Base-by-base conservation (phyloP, 768 basidiomycete species). In the Baorangia bicolor region DNA sequence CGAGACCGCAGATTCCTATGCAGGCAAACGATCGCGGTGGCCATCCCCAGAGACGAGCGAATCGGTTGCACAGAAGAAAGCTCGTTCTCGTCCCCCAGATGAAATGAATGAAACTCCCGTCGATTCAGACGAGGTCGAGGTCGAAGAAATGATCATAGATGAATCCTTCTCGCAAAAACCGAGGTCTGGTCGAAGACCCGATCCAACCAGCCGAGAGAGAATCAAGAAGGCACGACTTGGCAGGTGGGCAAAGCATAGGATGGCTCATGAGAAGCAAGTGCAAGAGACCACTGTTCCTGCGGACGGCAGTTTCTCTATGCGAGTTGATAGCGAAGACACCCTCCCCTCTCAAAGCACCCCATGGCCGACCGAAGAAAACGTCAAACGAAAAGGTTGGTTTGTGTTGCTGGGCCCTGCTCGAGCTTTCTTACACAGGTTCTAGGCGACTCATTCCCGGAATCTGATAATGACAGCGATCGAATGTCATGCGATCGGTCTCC, bases 341-440 rank as follows among this genome's bases (percentile, higher is more conserved):
- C 25, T 49, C 30, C 51, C 65, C 23, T 59, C 58, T 33, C 65
- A 60, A 47, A 44, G 31, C 18, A 43, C 55, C 20, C 64, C 60
- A 40, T 58, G 63, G 39, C 65, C 68, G 11, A 64, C 69, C 9
- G 72, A 74, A 41, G 67, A 59, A 23, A 48, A 48, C 8, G 45
- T 55, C 20, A 83, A 84, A 65, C 81, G 84, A 46, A 80, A 81
- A 74, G 77, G 84, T 84, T 21, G n/a, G 62, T 53, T 44, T 40
- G 25, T 49, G 18, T 27, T 12, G 1, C 34, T 46, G 30, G 8
- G 20, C 16, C 23, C 23, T 34, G 8, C 5, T 21, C 16, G 18
- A 46, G 27, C 12, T 35, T 55, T 33, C 57, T 61, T 11, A 66
- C 25, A 46, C 28, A 3, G 13, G 13, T 27, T 25, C 11, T 27